Evolutionary conservation across 345 rosid genomes (phyloP), one percentile per base, ranked within the genome.

Genomic region (Camelina sativa): DNA sequence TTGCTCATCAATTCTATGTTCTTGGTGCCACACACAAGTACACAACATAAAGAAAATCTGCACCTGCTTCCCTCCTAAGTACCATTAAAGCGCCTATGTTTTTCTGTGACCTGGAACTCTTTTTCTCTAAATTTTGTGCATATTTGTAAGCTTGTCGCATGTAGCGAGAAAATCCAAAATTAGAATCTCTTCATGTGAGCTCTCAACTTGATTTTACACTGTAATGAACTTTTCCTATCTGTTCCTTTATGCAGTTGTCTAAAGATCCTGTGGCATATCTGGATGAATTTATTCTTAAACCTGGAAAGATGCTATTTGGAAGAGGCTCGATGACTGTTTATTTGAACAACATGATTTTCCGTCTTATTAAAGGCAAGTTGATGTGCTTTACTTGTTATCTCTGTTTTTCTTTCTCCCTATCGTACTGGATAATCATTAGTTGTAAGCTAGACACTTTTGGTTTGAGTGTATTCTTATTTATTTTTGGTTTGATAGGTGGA

Each of bases 301-400:
- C 97, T 64, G 96, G 92, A 82, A 85, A 84, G 76, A 81, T 89
- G 87, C 77, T 92, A 54, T 87, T 86, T 7, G 89, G 95, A 77
- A 85, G 85, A 82, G 95, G 97, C 67, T 83, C 84, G 13, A 81
- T 92, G 76, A 80, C 83, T 67, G 82, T 95, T 67, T 82, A 87
- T 80, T 74, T 92, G 12, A 88, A 89, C 66, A 69, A 86, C 82
- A 89, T 76, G 89, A 80, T 87, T 76, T 89, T 90, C 80, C 86
- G 81, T 73, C 86, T 87, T 61, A 59, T 69, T 16, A 80, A 84
- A 85, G 92, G 98, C 89, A 72, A 81, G 79, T 54, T 68, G 35
- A 70, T 76, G 16, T 47, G 59, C 54, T 8, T 10, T 40, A 12
- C 28, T 25, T 55, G 23, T 70, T 43, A 17, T 17, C 32, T 56